phyloP scores from a whole-genome alignment of 371 early-diverging fungal species.

The Mucor racemosus region DNA sequence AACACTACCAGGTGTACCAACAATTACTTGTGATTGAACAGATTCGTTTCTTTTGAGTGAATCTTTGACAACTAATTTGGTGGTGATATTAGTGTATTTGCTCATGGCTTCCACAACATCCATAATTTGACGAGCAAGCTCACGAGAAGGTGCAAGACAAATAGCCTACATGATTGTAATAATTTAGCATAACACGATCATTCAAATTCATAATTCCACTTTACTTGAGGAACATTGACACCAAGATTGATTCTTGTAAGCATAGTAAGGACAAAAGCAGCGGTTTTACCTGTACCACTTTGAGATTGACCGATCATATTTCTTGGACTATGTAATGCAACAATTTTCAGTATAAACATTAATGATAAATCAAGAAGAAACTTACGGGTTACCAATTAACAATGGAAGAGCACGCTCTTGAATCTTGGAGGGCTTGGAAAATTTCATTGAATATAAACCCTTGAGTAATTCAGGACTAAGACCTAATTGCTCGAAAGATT shows the following conservation, averaged over 20 bases:
- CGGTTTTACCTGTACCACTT: constrained; percentile 86
- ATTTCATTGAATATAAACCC: constrained; percentile 94
- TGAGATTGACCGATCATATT: constrained; percentile 59
- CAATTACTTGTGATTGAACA: constrained; percentile 83
- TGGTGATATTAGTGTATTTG: constrained; percentile 79
- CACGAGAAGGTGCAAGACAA: constrained; percentile 96
- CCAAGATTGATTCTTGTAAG: constrained; percentile 71
- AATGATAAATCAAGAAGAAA: not conserved
- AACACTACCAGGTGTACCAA: constrained; percentile 98
- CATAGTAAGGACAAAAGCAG: constrained; percentile 94
- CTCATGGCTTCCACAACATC: constrained; percentile 91
- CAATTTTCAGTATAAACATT: not conserved
- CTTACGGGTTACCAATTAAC: constrained; percentile 75
- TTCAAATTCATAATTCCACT: not conserved
- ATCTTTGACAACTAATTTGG: constrained; percentile 82
- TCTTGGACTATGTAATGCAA: constrained; percentile 31
- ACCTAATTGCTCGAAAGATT: constrained; percentile 79
- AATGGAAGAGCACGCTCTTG: constrained; percentile 95
- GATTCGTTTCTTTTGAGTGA: constrained; percentile 51
- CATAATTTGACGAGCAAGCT: constrained; percentile 96
- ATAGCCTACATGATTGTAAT: constrained; percentile 66
- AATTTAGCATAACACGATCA: not conserved
- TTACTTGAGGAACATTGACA: constrained; percentile 57
- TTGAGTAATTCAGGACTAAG: constrained; percentile 81
- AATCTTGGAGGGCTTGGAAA: constrained; percentile 92